Conservation (phyloP, 2,329 filamentous ascomycete species). For the Exophiala aquamarina region DNA sequence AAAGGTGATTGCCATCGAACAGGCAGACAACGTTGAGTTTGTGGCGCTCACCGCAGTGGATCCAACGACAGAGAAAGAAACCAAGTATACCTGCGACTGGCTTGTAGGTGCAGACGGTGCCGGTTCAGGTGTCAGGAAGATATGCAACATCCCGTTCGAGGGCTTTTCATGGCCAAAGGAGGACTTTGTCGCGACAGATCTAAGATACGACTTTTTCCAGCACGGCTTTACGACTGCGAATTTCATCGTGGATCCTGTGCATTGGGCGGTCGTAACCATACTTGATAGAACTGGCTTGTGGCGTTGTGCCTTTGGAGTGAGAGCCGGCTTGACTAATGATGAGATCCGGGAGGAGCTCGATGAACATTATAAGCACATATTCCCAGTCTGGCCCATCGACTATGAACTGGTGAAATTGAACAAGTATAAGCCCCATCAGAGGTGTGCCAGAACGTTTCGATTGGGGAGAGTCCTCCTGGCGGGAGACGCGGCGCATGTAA, state of each 20-base stretch:
- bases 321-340: slow-evolving; percentile 28
- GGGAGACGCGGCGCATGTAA: slow-evolving; percentile 25
- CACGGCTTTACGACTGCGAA: slow-evolving; percentile 22
- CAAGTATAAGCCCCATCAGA: slow-evolving; percentile 24
- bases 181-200: slow-evolving; percentile 21
- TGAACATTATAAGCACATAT: slow-evolving; percentile 23
- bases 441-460: slow-evolving; percentile 21
- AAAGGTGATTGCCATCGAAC: slow-evolving; percentile 12
- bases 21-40: slow-evolving; percentile 7
- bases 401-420: slow-evolving; percentile 25
- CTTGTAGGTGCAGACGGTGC: slow-evolving; percentile 21
- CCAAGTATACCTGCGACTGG: slow-evolving; percentile 19
- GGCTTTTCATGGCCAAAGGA: slow-evolving; percentile 24
- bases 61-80: slow-evolving; percentile 14
- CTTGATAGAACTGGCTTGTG: slow-evolving; percentile 37
- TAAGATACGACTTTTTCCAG: slow-evolving; percentile 22
- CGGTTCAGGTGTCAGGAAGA: slow-evolving; percentile 18
- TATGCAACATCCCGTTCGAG: slow-evolving; percentile 20
- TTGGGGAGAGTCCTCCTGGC: slow-evolving; percentile 21
- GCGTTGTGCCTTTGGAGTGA: slow-evolving; percentile 43
- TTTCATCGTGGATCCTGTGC: slow-evolving; percentile 18
- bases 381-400: slow-evolving; percentile 26
- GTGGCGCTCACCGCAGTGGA: slow-evolving; percentile 13
- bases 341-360: slow-evolving; percentile 30
- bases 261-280: slow-evolving; percentile 35